These are phyloP conservation scores for Hibiscus mutabilis DNA, from an alignment of 345 rosid species.

Conservation along the genomic window DNA sequence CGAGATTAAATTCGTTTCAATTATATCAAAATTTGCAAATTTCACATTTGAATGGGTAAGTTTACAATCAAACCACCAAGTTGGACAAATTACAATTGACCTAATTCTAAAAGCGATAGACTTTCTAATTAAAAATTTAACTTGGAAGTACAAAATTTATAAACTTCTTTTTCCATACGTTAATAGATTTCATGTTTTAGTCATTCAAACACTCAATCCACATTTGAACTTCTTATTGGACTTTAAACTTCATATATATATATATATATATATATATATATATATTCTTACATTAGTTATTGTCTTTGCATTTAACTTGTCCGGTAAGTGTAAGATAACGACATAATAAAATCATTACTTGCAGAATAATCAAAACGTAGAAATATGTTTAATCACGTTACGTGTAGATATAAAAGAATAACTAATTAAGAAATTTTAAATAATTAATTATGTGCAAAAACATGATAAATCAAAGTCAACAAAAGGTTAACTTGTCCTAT, in stretches of 20 bases:
- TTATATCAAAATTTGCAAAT: no score
- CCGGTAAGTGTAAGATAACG: not conserved
- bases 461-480: not conserved
- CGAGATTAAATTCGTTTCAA: no score
- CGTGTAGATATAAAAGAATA: not conserved
- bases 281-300: not conserved
- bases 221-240: not conserved
- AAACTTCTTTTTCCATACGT: not conserved
- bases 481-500: not conserved
- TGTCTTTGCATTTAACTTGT: not conserved
- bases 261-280: no score
- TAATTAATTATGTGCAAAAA: not conserved
- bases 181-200: not conserved
- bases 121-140: no score
- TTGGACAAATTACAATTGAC: no score
- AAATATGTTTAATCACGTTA: not conserved
- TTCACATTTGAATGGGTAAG: no score
- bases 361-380: not conserved
- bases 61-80: no score
- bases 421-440: not conserved
- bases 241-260: not conserved
- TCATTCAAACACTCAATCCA: not conserved
- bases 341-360: not conserved
- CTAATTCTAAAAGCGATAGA: not conserved
- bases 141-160: no score